Base-by-base conservation (phyloP, 768 basidiomycete genomes). In the Stropharia rugosoannulata region DNA sequence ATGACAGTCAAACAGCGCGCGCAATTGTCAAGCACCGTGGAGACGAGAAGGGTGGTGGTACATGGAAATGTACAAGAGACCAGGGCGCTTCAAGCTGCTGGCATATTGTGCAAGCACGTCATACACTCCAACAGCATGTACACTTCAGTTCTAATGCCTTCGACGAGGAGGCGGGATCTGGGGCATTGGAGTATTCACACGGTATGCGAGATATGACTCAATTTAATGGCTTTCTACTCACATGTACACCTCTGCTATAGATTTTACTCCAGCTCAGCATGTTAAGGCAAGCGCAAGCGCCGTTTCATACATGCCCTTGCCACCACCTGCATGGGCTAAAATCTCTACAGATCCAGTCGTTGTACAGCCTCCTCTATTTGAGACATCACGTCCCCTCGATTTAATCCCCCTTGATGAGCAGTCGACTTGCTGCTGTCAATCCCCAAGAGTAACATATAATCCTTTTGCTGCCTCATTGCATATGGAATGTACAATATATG, bases 401-500 rank as follows among this genome's bases (percentile, higher is more conserved):
- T 1, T 48, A 6, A 56, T 65, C 19, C 6, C n/a, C 0, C 52
- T 65, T 2, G 55, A 55, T 27, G 40, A 43, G 10, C 38, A 46
- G 0, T 55, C 60, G 13, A 43, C 44, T 4, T 65, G 64, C 41
- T 54, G 58, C 15, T 63, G 60, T 39, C 9, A 41, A 9, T 9
- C 48, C 1, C 55, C 54, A 12, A 22, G 61, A 15, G 43, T 44
- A 13, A 46, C 25, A 15, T 61, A 53, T 22, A 40, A 51, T 25
- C 43, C 54, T 7, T 39, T 44, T 22, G n/a, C 36, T 25, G 44
- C 49, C 0, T 29, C 41, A 2, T 35, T 51, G 13, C 22, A 6
- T 1, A 44, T 47, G 13, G 4, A 54, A 2, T 63, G 62, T 37
- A 52, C 49, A 5, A 16, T 66, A 10, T 64, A 63, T 40, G 60